Evolutionary conservation across 495 filamentous ascomycete genomes (phyloP), one percentile per base, ranked within the genome.

Genomic region (Hypoxylon fuscum): DNA sequence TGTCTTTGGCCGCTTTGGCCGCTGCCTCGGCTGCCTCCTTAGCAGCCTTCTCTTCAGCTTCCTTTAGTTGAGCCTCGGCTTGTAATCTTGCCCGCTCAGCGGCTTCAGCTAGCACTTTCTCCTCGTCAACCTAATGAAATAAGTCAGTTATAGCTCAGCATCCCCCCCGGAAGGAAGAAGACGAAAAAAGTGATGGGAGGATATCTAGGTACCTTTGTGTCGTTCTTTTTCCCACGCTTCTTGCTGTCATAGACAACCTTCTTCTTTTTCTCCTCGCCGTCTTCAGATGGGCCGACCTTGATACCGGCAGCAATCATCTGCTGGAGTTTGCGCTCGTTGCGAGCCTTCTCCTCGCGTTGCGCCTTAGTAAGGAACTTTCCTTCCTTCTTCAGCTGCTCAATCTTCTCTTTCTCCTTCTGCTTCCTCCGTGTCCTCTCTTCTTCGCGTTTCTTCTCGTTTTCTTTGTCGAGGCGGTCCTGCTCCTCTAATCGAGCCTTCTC

Each of bases 361-460:
- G 94, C 91, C 74, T 96, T 95, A 62, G 93, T 97, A 59, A 97
- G 80, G 66, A 92, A 93, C 72, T 96, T 97, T 68, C 96, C 96
- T 75, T 96, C 93, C 72, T 86, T 93, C 79, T 95, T 95, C 12
- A 97, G 84, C 76, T 97, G 90, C 68, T 99, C 96, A 60, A 96
- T 92, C 79, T 85, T 94, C 75, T 97, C 90, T 75, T 90, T 96
- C 72, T 99, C 96, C 75, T 90, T 96, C 72, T 96, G 92, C 81
- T 97, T 98, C 82, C 90, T 96, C 44, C 82, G 77, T 10, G 87
- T 86, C 65, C 87, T 89, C 69, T 93, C 92, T 58, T 90, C 92
- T 56, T 79, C 78, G 50, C 55, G 77, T 18, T 75, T 72, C 69
- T 80, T 79, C 14, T 0, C 59, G 81, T 85, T 74, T 81, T 87